These are phyloP conservation scores for Ajuga reptans DNA, from an alignment of 305 asterid genomes.

Conservation along the genomic window DNA sequence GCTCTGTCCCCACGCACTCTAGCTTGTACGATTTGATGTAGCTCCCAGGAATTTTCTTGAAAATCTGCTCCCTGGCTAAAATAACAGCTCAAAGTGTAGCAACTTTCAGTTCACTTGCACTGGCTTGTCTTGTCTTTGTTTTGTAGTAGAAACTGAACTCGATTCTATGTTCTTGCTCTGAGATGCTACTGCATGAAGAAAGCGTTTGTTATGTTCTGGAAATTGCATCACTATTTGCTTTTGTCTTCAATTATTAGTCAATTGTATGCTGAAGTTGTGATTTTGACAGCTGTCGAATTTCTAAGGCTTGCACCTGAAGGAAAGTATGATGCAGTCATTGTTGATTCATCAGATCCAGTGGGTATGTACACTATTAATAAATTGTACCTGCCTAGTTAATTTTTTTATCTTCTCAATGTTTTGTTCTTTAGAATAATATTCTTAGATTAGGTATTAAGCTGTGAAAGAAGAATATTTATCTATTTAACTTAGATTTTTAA, in stretches of 20 bases:
- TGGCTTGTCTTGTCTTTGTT: not conserved
- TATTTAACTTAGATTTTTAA: too few relatives aligned
- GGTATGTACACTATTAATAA: constrained; percentile 43
- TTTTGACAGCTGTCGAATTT: constrained; percentile 69
- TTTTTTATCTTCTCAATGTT: not conserved
- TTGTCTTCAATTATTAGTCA: not conserved
- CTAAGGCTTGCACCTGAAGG: constrained; percentile 54
- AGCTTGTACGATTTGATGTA: not conserved
- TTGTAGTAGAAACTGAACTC: not conserved
- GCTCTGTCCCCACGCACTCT: not conserved
- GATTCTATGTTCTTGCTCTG: not conserved
- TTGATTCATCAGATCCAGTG: constrained; percentile 93
- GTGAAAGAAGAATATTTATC: not conserved
- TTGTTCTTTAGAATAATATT: not conserved
- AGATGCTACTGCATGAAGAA: not conserved
- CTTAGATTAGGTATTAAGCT: not conserved
- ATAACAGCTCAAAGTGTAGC: not conserved
- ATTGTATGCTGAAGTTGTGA: not conserved
- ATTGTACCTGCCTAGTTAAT: not conserved
- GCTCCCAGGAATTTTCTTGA: not conserved
- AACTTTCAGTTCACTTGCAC: not conserved
- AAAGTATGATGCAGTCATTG: constrained; percentile 79
- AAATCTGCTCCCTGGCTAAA: not conserved
- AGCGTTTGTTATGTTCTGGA: not conserved
- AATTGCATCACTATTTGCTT: not conserved